Evolutionary conservation across 768 basidiomycete genomes (phyloP).

Genomic region (Mycena capillaripes): DNA sequence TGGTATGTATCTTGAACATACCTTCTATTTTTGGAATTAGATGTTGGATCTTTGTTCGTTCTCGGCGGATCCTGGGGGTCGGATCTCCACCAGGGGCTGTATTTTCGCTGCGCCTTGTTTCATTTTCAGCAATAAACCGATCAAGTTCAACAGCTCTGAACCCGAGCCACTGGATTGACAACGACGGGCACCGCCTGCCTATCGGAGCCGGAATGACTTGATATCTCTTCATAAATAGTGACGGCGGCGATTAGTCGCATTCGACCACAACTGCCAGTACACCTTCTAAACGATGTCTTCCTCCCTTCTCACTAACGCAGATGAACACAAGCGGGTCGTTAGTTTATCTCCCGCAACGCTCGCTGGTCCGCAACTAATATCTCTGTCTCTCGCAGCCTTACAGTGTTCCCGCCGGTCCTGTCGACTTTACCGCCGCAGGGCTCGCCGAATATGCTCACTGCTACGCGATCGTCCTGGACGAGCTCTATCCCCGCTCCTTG

Average conservation of each 20-base stretch:
- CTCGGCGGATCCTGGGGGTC: no score
- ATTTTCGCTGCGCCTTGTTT: no score
- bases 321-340: background rate
- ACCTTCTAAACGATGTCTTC: background rate
- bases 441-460: constrained; percentile 24
- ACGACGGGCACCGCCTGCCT: background rate
- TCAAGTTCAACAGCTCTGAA: no score
- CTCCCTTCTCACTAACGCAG: background rate
- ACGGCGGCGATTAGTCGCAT: no score
- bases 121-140: no score
- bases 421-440: constrained; percentile 24
- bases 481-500: constrained; percentile 7
- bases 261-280: no score
- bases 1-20: background rate
- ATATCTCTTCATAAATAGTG: no score
- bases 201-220: no score
- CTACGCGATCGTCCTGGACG: constrained; percentile 35
- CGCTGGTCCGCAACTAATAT: background rate
- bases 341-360: background rate
- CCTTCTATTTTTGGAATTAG: no score
- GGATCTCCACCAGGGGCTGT: no score
- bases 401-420: constrained; percentile 16
- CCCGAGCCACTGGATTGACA: no score
- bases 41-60: no score
- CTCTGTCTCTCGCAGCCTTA: background rate